These are phyloP conservation scores for Linderniella brevidens DNA, from an alignment of 257 asterid species.

Conservation along the genomic window DNA sequence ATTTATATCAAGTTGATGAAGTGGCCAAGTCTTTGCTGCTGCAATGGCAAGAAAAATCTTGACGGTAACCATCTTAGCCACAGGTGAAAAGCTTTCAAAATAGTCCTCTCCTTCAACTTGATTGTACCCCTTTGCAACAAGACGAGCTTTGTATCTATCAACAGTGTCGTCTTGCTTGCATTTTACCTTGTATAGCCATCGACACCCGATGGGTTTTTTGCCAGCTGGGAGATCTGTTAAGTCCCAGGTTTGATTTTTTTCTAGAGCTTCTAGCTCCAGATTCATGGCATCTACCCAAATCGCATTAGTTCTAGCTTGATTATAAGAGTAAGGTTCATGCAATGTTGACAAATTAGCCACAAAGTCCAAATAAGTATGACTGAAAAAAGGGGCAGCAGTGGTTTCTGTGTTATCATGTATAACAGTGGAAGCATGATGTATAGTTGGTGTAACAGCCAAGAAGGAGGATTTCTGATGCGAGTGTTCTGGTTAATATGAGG, in stretches of 20 bases:
- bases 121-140: not conserved
- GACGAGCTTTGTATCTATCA: not conserved
- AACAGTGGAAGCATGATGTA: too few relatives aligned
- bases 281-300: not conserved
- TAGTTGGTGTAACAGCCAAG: too few relatives aligned
- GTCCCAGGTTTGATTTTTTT: not conserved
- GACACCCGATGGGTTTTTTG: not conserved
- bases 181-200: not conserved
- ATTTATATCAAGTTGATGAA: constrained; percentile 8
- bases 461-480: too few relatives aligned
- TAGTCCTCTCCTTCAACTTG: constrained; percentile 6
- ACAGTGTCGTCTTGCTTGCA: not conserved
- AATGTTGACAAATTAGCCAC: too few relatives aligned
- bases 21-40: not conserved
- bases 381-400: too few relatives aligned
- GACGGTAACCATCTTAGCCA: constrained; percentile 5
- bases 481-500: too few relatives aligned
- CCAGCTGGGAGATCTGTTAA: not conserved
- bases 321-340: too few relatives aligned
- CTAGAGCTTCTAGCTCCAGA: not conserved
- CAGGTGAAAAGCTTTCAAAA: not conserved
- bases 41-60: not conserved
- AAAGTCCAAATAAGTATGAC: too few relatives aligned
- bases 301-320: too few relatives aligned
- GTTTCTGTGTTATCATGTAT: too few relatives aligned